Conservation (phyloP, 2,329 filamentous ascomycete species). For the Alternaria arborescens region DNA sequence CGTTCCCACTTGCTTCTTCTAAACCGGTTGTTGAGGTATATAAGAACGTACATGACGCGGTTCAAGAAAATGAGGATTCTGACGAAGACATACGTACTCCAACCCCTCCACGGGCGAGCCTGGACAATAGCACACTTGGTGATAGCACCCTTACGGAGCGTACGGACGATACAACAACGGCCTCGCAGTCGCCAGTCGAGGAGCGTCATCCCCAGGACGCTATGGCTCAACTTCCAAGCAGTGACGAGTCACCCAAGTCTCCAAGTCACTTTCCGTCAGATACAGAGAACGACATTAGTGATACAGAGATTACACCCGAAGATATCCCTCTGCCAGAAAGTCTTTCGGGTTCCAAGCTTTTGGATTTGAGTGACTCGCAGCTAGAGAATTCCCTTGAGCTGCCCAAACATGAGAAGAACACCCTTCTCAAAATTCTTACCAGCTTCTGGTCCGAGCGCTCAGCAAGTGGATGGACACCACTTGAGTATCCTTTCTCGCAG, state of each 20-base stretch:
- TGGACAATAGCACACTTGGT: constrained; percentile 49
- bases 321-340: constrained; percentile 71
- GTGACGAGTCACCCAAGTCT: constrained; percentile 36
- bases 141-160: constrained; percentile 48
- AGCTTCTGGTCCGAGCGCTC: constrained; percentile 99
- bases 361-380: constrained; percentile 62
- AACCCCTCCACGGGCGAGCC: constrained; percentile 44
- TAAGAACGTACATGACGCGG: constrained; percentile 89
- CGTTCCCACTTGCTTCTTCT: constrained; percentile 89
- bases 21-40: constrained; percentile 97
- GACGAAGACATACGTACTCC: constrained; percentile 65
- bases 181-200: constrained; percentile 47
- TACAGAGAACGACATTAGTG: constrained; percentile 63
- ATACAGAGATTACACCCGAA: constrained; percentile 75
- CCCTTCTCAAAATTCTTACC: constrained; percentile 91
- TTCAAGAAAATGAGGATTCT: constrained; percentile 76
- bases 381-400: constrained; percentile 74
- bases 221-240: constrained; percentile 28
- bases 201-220: constrained; percentile 33
- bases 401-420: constrained; percentile 91
- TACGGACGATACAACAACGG: constrained; percentile 41
- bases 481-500: constrained; percentile 85
- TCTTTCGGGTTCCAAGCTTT: constrained; percentile 62
- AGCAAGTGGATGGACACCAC: constrained; percentile 88
- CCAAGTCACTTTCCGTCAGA: constrained; percentile 61